Conservation (phyloP, 352 stramenopile species). For the Phytophthora colocasiae region DNA sequence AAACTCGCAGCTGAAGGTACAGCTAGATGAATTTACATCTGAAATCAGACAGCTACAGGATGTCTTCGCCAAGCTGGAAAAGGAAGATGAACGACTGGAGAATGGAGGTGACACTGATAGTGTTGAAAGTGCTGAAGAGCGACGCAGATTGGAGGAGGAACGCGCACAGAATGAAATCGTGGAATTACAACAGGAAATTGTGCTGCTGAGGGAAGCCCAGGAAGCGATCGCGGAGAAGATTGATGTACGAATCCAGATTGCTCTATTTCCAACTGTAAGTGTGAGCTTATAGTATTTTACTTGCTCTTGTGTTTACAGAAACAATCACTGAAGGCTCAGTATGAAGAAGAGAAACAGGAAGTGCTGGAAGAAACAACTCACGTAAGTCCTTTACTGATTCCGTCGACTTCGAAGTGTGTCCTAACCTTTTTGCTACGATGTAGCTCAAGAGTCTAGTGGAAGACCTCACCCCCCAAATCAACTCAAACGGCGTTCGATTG, state of each 20-base stretch:
- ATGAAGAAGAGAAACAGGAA: slow-evolving; percentile 66
- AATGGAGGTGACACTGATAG: slow-evolving; percentile 28
- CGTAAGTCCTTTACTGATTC: slow-evolving; percentile 36
- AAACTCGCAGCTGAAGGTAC: slow-evolving; percentile 39
- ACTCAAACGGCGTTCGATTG: slow-evolving; percentile 57
- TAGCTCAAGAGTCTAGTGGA: slow-evolving; percentile 59
- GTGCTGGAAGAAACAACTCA: slow-evolving; percentile 67
- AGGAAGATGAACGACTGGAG: slow-evolving; percentile 36
- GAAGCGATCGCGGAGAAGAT: slow-evolving; percentile 57
- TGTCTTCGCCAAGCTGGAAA: slow-evolving; percentile 54
- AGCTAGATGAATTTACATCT: slow-evolving; percentile 53
- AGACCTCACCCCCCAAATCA: slow-evolving; percentile 63
- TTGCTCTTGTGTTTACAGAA: slow-evolving; percentile 31
- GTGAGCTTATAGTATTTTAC: not conserved
- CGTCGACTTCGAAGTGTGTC: no score
- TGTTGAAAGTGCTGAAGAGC: slow-evolving; percentile 43
- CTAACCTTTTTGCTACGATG: not conserved
- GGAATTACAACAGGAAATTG: slow-evolving; percentile 67
- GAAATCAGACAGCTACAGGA: slow-evolving; percentile 64
- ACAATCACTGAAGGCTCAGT: slow-evolving; percentile 71
- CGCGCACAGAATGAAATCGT: slow-evolving; percentile 54
- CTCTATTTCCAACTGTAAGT: not conserved
- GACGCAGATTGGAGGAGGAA: slow-evolving; percentile 41
- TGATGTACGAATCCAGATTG: slow-evolving; percentile 38
- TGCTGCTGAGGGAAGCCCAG: slow-evolving; percentile 58